Evolutionary conservation across 1,284 basidiomycete species (phyloP).

Genomic region (Boletus sp.): DNA sequence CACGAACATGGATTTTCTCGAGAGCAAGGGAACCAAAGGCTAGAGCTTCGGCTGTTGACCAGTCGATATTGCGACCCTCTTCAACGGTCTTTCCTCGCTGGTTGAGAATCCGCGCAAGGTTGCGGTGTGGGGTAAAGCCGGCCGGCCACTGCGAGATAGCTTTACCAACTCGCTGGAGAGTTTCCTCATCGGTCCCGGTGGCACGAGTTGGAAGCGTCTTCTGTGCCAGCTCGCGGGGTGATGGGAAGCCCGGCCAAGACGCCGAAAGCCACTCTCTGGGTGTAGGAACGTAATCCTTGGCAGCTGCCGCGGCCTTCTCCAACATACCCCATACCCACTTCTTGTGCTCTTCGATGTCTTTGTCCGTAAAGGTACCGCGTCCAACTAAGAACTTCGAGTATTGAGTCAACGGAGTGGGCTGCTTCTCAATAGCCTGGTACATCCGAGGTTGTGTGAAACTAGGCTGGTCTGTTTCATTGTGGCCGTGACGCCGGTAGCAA

Average conservation of each 20-base stretch:
- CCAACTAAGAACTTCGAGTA: constrained; percentile 91
- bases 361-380: constrained; percentile 92
- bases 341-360: constrained; percentile 98
- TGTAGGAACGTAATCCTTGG: constrained; percentile 94
- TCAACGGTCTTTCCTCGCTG: constrained; percentile 88
- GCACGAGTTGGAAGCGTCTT: constrained; percentile 85
- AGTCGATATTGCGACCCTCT: constrained; percentile 93
- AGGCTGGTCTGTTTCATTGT: constrained; percentile 99
- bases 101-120: constrained; percentile 90
- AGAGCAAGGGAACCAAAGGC: constrained; percentile 93
- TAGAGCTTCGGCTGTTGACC: constrained; percentile 99
- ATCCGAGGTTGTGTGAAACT: constrained; percentile 99
- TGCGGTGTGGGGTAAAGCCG: constrained; percentile 88
- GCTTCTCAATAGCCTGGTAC: constrained; percentile 97
- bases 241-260: constrained; percentile 98
- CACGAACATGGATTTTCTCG: constrained; percentile 92
- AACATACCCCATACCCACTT: constrained; percentile 99
- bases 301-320: constrained; percentile 86
- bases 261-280: constrained; percentile 97
- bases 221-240: constrained; percentile 94
- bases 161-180: constrained; percentile 85
- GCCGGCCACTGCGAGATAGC: constrained; percentile 84
- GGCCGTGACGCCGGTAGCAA: constrained; percentile 98
- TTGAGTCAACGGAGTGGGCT: constrained; percentile 88
- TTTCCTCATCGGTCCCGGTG: constrained; percentile 80